Base-by-base conservation (phyloP, 805 yeast species). In the Candida glaebosa region DNA sequence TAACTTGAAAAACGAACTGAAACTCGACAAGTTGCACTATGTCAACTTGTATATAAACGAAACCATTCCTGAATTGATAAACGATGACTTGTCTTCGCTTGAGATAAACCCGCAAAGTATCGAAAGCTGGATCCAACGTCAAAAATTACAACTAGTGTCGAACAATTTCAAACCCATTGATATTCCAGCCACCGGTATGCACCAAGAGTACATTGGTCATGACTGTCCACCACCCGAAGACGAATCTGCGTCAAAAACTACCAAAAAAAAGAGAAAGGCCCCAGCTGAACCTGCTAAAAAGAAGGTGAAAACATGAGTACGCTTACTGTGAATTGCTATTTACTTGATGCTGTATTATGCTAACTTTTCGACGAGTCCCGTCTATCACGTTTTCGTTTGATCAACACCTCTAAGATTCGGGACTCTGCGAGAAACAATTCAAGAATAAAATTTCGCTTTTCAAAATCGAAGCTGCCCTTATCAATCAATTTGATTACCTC, bases 401-500 rank as follows among this genome's bases (percentile, higher is more conserved):
- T 67, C 38, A 81, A 49, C 9, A 60, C 60, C 44, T 81, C 87
- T 56, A 84, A 61, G 34, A 80, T 65, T 24, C 66, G 66, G 9
- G 73, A 67, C 47, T 75, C 74, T 40, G 78, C 75, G 18, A 60
- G 48, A 48, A 86, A 78, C 40, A 84, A 63, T 33, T 82, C 90
- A 51, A 82, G 74, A 12, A 88, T 65, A 53, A 81, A 83, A 47
- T 78, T 71, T 28, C 95, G 65, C 15, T 78, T 79, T 3, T 78
- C 76, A 39, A 76, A 79, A 48, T 82, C 76, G 59, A 79, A 85
- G 72, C 74, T 69, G 63, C 88, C 57, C 59, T 67, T 49, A 70
- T 84, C 72, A 71, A 72, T 52, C 67, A 71, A 41, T 63, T 70
- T 61, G 69, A 67, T 38, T 67, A 79, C 53, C 70, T 73, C 58